Percentiles rank a stretch among this genome's conserved stretches.
phyloP scores from a whole-genome alignment of 306 rosid species.

The Fragaria vesca region DNA sequence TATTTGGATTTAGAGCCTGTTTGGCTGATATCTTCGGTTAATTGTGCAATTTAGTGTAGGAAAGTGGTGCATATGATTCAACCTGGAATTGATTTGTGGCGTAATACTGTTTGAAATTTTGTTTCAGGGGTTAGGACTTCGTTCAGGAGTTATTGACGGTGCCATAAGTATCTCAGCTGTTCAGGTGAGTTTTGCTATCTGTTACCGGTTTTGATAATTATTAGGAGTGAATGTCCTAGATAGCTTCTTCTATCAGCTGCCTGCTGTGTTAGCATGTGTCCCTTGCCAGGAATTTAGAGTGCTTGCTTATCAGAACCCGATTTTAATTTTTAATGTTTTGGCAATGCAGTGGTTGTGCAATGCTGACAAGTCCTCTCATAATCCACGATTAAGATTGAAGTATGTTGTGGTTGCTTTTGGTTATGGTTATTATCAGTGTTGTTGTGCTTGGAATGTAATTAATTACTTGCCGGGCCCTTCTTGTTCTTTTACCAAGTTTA shows the following conservation, averaged over 20 bases:
- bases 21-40: neutral
- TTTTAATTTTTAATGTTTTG: constrained; percentile 20
- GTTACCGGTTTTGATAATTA: neutral
- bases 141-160: constrained; percentile 88
- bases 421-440: neutral
- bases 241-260: neutral
- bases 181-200: constrained; percentile 53
- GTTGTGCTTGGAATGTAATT: neutral
- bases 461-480: neutral
- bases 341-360: constrained; percentile 92
- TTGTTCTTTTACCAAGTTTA: constrained; percentile 5
- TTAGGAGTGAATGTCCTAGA: neutral
- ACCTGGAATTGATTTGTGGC: neutral
- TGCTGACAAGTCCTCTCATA: constrained; percentile 90
- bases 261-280: neutral
- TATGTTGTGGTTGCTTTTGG: constrained; percentile 36
- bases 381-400: constrained; percentile 83
- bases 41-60: neutral
- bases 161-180: constrained; percentile 93
- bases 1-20: neutral
- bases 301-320: neutral
- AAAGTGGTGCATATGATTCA: constrained; percentile 2
- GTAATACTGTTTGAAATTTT: neutral
- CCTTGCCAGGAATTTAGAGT: neutral
- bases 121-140: constrained; percentile 89